Base-by-base conservation (phyloP, 2,329 filamentous ascomycete species). In the Stagonosporopsis vannaccii region DNA sequence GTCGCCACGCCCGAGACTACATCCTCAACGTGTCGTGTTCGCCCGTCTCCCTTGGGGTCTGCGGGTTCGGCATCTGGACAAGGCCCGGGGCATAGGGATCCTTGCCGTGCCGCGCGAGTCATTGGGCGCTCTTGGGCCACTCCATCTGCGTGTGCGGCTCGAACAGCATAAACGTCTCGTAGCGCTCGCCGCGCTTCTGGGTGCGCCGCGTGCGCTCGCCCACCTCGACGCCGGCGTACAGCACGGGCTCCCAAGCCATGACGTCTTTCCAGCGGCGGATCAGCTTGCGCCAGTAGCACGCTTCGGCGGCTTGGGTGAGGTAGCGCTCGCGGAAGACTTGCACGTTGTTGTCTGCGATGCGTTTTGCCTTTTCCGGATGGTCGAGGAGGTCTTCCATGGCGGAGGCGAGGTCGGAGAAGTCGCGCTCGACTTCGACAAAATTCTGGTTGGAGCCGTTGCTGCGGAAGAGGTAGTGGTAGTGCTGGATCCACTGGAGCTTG, bases 401-500 rank as follows among this genome's bases (percentile, higher is more conserved):
- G 2, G 58, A 44, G 26, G 63, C 58, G n/a, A 75, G 63, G 46
- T 74, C 67, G 2, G 66, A 69, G 51, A 73, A 75, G 52, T 75
- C 68, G 57, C 70, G 69, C 50, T 72, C 70, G 40, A 75, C 72
- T 51, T 72, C 66, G 45, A 75, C 71, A 30, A 70, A 71, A 50
- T 74, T 74, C 26, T 75, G 72, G 36, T 73, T 66, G 1, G 68
- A 35, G 37, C 72, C 71, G 32, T 60, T 60, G 48, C 61, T 62
- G 41, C 56, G 56, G 48, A 73, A 67, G 22, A 75, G 69, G 59
- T 73, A 69, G 61, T 71, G 68, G 59, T 74, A 66, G 58, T 70
- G 69, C 41, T 75, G 66, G 39, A 72, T 72, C 72, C 72, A 75
- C 51, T 74, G 67, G 5, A 70, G 61, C 55, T 74, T 73, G 66